Evolutionary conservation across 306 rosid species (phyloP).

Genomic region (Lagenaria siceraria): DNA sequence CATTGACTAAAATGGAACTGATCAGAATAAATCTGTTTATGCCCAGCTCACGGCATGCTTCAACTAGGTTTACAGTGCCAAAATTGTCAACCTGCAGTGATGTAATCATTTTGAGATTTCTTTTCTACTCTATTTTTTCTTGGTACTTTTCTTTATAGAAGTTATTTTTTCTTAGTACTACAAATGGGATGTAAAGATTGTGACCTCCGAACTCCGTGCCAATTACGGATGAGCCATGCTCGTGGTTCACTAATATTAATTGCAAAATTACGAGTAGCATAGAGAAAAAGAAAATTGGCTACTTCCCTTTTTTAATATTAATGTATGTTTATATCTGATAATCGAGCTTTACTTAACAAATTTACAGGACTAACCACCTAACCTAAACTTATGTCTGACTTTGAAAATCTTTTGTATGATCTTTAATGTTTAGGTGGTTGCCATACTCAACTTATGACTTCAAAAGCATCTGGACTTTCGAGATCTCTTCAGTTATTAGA

Average conservation of each 20-base stretch:
- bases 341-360: no score
- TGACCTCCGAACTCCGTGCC: no score
- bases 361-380: not conserved
- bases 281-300: not conserved
- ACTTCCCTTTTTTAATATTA: no score
- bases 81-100: constrained; percentile 72
- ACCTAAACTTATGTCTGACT: not conserved
- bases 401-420: not conserved
- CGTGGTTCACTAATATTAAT: no score
- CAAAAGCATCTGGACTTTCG: not conserved
- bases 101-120: not conserved
- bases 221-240: no score
- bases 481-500: not conserved
- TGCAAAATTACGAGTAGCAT: not conserved
- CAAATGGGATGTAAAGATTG: no score
- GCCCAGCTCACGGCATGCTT: constrained; percentile 71
- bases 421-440: not conserved
- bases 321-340: not conserved
- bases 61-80: constrained; percentile 85
- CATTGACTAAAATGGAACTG: constrained; percentile 92
- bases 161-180: no score
- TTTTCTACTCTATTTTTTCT: no score
- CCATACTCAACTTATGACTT: not conserved
- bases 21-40: constrained; percentile 74
- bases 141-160: no score